phyloP scores from a whole-genome alignment of 176 grass and related monocot species.

The Aegilops longissima region DNA sequence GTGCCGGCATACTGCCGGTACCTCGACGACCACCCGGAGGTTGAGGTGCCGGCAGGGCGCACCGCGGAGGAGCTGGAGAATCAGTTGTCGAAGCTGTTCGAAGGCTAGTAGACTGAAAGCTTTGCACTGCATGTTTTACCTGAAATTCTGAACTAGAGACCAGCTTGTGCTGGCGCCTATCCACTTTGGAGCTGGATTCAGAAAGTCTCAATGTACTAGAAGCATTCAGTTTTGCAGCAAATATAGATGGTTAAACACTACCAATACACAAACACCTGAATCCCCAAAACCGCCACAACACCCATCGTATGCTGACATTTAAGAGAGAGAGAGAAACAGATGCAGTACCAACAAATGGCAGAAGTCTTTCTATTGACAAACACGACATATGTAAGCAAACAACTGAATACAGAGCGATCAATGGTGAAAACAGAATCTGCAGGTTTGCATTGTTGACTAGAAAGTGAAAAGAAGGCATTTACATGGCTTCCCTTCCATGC shows the following conservation, averaged over 20 bases:
- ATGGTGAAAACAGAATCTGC: neutral
- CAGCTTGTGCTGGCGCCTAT: neutral
- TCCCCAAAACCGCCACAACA: too few species aligned
- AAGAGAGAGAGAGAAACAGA: neutral
- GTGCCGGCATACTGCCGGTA: conserved; percentile 30
- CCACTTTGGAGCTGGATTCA: neutral
- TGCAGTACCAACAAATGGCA: neutral
- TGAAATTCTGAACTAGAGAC: neutral
- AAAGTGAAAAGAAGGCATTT: neutral
- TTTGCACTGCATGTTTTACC: neutral
- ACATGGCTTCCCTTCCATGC: conserved; percentile 18
- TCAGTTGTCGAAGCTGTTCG: conserved; percentile 32
- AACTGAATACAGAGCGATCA: neutral
- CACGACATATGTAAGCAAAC: neutral
- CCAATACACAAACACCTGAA: neutral
- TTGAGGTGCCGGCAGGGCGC: neutral
- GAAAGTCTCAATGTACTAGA: neutral
- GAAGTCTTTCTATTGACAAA: neutral
- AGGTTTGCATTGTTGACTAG: neutral
- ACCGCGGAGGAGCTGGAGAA: conserved; percentile 23
- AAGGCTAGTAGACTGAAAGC: conserved; percentile 19
- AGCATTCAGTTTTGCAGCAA: neutral
- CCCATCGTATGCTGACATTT: neutral
- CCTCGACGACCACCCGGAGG: conserved; percentile 8
- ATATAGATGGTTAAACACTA: neutral